A percentile compares a stretch with the other conserved stretches of the same genome.
Conservation (phyloP, 352 stramenopile genomes). For the Nothophytophthora sp. region DNA sequence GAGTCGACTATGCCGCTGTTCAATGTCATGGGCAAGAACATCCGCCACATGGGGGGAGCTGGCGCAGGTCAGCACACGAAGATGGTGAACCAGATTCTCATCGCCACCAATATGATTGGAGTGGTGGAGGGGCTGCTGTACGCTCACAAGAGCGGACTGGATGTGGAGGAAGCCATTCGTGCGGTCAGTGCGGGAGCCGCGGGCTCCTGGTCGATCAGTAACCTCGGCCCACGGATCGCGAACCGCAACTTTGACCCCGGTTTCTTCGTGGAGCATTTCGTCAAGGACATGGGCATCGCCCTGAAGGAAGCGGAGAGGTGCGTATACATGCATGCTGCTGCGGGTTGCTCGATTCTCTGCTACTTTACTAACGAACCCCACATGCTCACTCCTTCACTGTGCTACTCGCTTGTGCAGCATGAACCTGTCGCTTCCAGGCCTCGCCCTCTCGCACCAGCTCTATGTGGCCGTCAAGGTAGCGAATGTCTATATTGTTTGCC, state of each 20-base stretch:
- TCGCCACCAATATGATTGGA: constrained; percentile 90
- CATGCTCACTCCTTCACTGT: too few relatives aligned
- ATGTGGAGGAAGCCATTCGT: constrained; percentile 85
- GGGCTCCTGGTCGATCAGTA: constrained; percentile 91
- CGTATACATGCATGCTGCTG: not conserved
- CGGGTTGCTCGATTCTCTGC: too few relatives aligned
- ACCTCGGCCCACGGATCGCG: constrained; percentile 87
- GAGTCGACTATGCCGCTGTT: constrained; percentile 81
- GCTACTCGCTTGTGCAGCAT: constrained; percentile 45
- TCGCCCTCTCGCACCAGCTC: constrained; percentile 87
- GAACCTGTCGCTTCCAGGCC: constrained; percentile 84
- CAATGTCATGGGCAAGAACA: constrained; percentile 91
- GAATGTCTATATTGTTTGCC: not conserved
- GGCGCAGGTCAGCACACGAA: constrained; percentile 90
- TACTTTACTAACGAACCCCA: too few relatives aligned
- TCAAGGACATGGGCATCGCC: constrained; percentile 92
- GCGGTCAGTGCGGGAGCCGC: constrained; percentile 86
- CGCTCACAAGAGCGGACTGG: constrained; percentile 79
- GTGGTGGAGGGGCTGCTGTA: constrained; percentile 90
- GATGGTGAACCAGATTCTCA: constrained; percentile 93
- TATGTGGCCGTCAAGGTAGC: constrained; percentile 81
- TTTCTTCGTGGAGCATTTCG: constrained; percentile 91
- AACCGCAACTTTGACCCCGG: constrained; percentile 89
- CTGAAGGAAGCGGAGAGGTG: constrained; percentile 80
- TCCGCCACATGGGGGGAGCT: constrained; percentile 85